These are phyloP conservation scores for Ephemerocybe angulata DNA, from an alignment of 768 basidiomycete species.

Conservation along the genomic window DNA sequence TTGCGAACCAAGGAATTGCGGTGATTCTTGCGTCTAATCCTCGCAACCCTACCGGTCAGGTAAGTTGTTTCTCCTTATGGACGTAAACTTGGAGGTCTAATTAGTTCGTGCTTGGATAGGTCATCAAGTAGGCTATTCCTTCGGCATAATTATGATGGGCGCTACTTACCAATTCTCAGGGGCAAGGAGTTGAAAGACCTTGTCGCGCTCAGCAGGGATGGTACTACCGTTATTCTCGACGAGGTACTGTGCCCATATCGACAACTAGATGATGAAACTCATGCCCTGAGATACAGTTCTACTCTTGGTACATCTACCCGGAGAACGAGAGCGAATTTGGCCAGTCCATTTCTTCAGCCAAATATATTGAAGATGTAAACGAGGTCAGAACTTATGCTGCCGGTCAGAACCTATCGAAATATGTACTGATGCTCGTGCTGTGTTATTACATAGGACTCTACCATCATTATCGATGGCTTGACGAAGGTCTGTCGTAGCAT, in stretches of 20 bases:
- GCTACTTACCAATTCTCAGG: constrained; percentile 29
- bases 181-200: constrained; percentile 81
- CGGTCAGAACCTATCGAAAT: too few species aligned
- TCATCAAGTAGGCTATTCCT: constrained; percentile 41
- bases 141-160: neutral
- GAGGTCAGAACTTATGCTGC: constrained; percentile 33
- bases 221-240: constrained; percentile 81
- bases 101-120: constrained; percentile 35
- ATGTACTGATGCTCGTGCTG: neutral
- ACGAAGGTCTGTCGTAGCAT: constrained; percentile 61
- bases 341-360: constrained; percentile 75
- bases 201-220: constrained; percentile 66
- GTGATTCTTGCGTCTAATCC: constrained; percentile 91
- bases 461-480: constrained; percentile 86
- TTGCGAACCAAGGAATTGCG: constrained; percentile 75
- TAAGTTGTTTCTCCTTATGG: constrained; percentile 26
- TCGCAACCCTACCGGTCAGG: constrained; percentile 96
- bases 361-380: constrained; percentile 85
- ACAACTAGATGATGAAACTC: neutral
- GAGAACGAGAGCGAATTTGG: constrained; percentile 72
- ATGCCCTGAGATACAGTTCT: constrained; percentile 57
- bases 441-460: constrained; percentile 53
- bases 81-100: too few species aligned
- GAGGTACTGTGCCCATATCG: constrained; percentile 45
- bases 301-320: constrained; percentile 93